Conservation (phyloP, 208 protist genomes). For the Angomonas deanei region DNA sequence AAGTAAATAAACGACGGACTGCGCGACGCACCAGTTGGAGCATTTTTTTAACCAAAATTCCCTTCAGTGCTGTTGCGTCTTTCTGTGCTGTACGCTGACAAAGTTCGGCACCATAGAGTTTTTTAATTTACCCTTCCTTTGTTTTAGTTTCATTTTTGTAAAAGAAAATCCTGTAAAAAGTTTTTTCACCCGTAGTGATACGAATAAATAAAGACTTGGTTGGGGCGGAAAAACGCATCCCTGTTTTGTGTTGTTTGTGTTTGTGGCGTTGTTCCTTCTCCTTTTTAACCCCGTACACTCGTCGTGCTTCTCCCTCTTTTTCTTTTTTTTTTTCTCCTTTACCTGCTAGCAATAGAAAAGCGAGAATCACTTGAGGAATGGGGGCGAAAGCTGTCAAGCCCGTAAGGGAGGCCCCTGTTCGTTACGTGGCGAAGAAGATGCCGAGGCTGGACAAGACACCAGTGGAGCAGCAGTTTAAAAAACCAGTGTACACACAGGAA, state of each 20-base stretch:
- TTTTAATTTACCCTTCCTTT: conserved; percentile 1
- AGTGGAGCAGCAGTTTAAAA: conserved; percentile 77
- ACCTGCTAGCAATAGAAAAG: background rate
- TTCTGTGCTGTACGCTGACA: background rate
- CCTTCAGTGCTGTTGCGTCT: no score
- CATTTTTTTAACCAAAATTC: no score
- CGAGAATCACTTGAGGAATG: conserved; percentile 18
- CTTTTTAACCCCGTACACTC: conserved; percentile 4
- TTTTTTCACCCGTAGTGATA: conserved; percentile 1
- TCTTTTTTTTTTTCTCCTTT: conserved; percentile 10
- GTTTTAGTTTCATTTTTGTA: conserved; percentile 10
- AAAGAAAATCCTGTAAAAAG: conserved; percentile 6
- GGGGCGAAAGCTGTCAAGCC: conserved; percentile 34
- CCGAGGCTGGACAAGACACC: conserved; percentile 62
- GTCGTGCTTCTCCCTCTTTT: background rate
- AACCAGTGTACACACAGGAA: conserved; percentile 64
- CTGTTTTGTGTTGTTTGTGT: background rate
- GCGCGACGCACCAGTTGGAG: no score
- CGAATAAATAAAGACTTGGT: conserved; percentile 4
- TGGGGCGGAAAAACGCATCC: background rate
- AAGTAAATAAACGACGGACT: background rate
- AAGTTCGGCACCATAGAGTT: conserved; percentile 11
- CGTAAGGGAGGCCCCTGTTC: conserved; percentile 58
- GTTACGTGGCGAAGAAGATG: conserved; percentile 79
- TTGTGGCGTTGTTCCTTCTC: background rate